Base-by-base conservation (phyloP, 2,329 filamentous ascomycete species). In the Clonostachys rosea region DNA sequence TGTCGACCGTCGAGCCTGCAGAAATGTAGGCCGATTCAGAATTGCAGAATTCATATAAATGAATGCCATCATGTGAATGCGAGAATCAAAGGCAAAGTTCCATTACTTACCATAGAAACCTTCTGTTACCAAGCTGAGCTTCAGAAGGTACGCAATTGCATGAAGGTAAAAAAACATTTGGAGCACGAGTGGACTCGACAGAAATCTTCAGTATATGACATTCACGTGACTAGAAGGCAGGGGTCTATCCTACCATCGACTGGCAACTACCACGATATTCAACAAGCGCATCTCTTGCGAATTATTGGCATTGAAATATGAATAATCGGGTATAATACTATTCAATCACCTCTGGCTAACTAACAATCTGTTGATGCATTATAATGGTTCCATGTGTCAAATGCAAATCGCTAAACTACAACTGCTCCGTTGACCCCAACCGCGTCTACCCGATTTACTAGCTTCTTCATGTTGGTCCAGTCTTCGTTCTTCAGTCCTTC, bases 391-490 rank as follows among this genome's bases (percentile, higher is more conserved):
- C 24, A 30, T 30, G 24, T 30, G 24, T 46, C 44, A 41, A 46
- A 46, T 18, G 24, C 24, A 12, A 12, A 46, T 43, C 40, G 34
- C 53, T 64, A 70, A 51, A 63, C 66, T 41, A 66, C 63, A 53
- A 73, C 66, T 16, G 67, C 68, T n/a, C 73, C 74, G 44, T 75
- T 76, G 39, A 73, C 63, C 2, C 75, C 73, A n/a, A 71, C 72
- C 14, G 75, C 75, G 67, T 95, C 91, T 50, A 92, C 69, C 57
- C 86, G 81, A 40, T 81, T 84, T 20, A 96, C 81, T 61, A 96
- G 73, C 67, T 90, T 91, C 82, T 96, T 97, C 55, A 99, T 88
- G 35, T 81, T 88, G 6, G 86, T 81, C 92, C 94, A 99, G 65
- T 97, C 92, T 59, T 99, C 94, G 45, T 83, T 83, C 63, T 87